These are phyloP conservation scores for Elaeis oleifera DNA, from an alignment of 202 grass and related monocot genomes.

Conservation along the genomic window DNA sequence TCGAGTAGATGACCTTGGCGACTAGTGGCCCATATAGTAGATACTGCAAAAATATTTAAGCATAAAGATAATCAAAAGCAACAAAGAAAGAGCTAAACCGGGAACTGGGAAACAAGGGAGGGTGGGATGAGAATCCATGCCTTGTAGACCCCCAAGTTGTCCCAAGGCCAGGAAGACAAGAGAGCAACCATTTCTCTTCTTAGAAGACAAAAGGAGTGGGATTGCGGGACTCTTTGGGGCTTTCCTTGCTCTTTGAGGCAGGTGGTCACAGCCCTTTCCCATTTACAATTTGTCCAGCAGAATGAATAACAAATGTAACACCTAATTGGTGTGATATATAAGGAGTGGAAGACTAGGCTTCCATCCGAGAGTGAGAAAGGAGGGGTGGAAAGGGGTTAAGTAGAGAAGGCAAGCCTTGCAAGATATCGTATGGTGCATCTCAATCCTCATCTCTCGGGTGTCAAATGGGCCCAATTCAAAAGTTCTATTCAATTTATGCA, in stretches of 20 bases:
- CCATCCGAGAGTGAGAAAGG: too few relatives aligned
- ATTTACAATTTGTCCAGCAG: too few relatives aligned
- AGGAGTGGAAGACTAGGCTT: too few relatives aligned
- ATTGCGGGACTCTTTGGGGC: not conserved
- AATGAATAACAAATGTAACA: too few relatives aligned
- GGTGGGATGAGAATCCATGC: conserved; percentile 11
- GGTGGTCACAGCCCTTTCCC: not conserved
- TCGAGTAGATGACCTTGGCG: conserved; percentile 41
- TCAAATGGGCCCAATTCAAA: too few relatives aligned
- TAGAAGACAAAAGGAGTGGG: not conserved
- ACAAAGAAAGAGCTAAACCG: not conserved
- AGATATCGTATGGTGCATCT: too few relatives aligned
- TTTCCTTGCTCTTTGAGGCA: not conserved
- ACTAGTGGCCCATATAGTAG: conserved; percentile 64
- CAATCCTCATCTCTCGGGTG: too few relatives aligned
- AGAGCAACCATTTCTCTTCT: conserved; percentile 41
- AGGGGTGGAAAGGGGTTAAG: too few relatives aligned
- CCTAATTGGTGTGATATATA: too few relatives aligned
- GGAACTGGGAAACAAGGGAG: too few relatives aligned
- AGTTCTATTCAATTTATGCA: too few relatives aligned
- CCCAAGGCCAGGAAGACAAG: conserved; percentile 85
- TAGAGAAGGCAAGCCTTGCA: too few relatives aligned
- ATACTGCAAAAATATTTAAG: conserved; percentile 46
- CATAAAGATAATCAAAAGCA: not conserved
- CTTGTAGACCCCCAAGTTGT: conserved; percentile 79